These are phyloP conservation scores for Puccinia coronata DNA, from an alignment of 1,284 basidiomycete genomes.

Conservation along the genomic window DNA sequence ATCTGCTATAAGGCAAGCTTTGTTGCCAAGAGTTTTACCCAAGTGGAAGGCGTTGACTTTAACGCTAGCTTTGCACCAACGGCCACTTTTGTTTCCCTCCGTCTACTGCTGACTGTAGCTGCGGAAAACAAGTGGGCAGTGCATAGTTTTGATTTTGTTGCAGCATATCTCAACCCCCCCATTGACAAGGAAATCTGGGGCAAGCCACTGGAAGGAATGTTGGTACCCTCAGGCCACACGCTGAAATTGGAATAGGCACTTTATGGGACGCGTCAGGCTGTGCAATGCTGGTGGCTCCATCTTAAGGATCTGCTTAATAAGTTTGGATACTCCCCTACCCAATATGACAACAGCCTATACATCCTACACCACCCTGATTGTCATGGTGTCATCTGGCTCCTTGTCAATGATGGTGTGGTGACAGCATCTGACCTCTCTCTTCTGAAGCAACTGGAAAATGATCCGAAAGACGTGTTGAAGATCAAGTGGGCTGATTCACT, in stretches of 20 bases:
- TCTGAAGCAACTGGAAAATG: too few species aligned
- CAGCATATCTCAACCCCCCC: neutral
- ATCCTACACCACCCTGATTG: neutral
- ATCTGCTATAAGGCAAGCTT: neutral
- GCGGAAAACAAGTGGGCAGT: neutral
- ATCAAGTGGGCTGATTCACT: too few species aligned
- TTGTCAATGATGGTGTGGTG: neutral
- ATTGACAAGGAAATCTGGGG: neutral
- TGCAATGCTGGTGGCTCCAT: neutral
- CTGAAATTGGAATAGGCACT: neutral
- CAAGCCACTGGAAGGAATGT: neutral
- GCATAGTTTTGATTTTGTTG: conserved; percentile 14
- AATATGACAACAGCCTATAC: neutral
- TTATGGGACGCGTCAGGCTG: neutral
- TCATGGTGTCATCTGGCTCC: neutral
- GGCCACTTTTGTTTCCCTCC: neutral
- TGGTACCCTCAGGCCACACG: neutral
- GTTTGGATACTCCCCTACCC: neutral
- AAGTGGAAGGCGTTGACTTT: neutral
- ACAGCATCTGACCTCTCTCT: conserved; percentile 1
- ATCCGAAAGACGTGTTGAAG: too few species aligned
- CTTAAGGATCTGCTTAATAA: neutral
- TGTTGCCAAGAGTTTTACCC: neutral
- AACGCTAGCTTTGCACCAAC: conserved; percentile 1
- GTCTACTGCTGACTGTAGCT: neutral